phyloP scores from a whole-genome alignment of 1,284 basidiomycete species.

The Ustilago trichophora region DNA sequence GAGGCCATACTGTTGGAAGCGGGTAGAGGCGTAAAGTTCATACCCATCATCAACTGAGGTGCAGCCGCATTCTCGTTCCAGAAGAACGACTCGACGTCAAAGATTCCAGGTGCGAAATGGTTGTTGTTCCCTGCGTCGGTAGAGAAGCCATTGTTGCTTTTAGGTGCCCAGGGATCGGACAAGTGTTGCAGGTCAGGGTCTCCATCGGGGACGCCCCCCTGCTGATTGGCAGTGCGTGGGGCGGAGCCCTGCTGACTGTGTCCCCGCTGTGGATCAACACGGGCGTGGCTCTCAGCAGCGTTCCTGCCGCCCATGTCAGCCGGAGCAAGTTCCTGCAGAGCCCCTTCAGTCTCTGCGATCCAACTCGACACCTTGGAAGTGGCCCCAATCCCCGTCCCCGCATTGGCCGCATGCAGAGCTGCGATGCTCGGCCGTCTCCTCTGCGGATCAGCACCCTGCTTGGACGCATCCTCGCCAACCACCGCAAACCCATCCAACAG shows the following conservation, averaged over 20 bases:
- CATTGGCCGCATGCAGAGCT: constrained; percentile 20
- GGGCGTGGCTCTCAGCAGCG: no score
- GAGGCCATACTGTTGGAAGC: no score
- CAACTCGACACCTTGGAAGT: constrained; percentile 32
- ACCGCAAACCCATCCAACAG: constrained; percentile 58
- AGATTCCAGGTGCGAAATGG: constrained; percentile 43
- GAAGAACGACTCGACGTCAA: constrained; percentile 56
- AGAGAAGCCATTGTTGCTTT: no score
- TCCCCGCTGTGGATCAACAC: no score
- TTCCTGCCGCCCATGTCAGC: no score
- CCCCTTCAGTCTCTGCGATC: constrained; percentile 43
- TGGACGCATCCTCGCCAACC: constrained; percentile 46
- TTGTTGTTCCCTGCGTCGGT: no score
- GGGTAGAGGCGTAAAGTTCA: no score
- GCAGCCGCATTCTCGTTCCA: constrained; percentile 54
- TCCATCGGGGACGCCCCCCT: no score
- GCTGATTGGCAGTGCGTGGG: no score
- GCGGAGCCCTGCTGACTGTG: no score
- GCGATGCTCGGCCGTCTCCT: constrained; percentile 22
- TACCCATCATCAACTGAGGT: constrained; percentile 15
- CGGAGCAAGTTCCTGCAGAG: constrained; percentile 7
- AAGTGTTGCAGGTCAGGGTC: no score
- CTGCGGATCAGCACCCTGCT: constrained; percentile 16
- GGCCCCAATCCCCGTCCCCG: constrained; percentile 9
- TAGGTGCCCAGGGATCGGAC: no score